Evolutionary conservation across 768 basidiomycete species (phyloP).

Genomic region (Boletus pseudopeckii): DNA sequence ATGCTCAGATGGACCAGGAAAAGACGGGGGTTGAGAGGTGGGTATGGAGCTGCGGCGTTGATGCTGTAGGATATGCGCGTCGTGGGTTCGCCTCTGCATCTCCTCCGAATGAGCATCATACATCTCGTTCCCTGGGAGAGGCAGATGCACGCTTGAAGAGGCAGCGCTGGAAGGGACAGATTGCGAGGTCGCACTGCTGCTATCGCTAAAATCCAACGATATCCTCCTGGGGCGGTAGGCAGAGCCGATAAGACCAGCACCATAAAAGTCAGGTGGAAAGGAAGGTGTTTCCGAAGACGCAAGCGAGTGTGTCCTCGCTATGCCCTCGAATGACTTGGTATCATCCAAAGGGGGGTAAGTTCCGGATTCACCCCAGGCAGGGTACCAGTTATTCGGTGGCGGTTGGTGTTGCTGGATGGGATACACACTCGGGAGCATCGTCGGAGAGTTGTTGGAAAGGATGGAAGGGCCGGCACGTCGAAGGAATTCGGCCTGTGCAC

Average conservation of each 20-base stretch:
- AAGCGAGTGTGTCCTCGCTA: slow-evolving; percentile 18
- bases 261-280: slow-evolving; percentile 22
- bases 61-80: slow-evolving; percentile 12
- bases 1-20: not conserved
- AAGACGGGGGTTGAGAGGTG: slow-evolving; percentile 11
- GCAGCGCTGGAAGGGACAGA: slow-evolving; percentile 53
- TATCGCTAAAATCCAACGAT: slow-evolving; percentile 42
- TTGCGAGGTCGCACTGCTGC: slow-evolving; percentile 40
- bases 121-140: slow-evolving; percentile 31
- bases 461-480: slow-evolving; percentile 29
- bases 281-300: slow-evolving; percentile 21
- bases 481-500: slow-evolving; percentile 43
- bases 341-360: slow-evolving; percentile 27
- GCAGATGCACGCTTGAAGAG: slow-evolving; percentile 52
- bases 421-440: slow-evolving; percentile 17
- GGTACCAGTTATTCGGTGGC: slow-evolving; percentile 21
- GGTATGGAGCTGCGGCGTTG: slow-evolving; percentile 18
- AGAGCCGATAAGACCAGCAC: slow-evolving; percentile 18
- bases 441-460: slow-evolving; percentile 2
- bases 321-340: slow-evolving; percentile 25
- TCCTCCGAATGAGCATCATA: slow-evolving; percentile 30
- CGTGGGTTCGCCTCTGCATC: slow-evolving; percentile 19
- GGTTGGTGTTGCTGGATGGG: slow-evolving; percentile 15
- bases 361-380: slow-evolving; percentile 26
- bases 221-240: slow-evolving; percentile 30